These are phyloP conservation scores for Ceratonia siliqua DNA, from an alignment of 306 rosid genomes.

Conservation along the genomic window DNA sequence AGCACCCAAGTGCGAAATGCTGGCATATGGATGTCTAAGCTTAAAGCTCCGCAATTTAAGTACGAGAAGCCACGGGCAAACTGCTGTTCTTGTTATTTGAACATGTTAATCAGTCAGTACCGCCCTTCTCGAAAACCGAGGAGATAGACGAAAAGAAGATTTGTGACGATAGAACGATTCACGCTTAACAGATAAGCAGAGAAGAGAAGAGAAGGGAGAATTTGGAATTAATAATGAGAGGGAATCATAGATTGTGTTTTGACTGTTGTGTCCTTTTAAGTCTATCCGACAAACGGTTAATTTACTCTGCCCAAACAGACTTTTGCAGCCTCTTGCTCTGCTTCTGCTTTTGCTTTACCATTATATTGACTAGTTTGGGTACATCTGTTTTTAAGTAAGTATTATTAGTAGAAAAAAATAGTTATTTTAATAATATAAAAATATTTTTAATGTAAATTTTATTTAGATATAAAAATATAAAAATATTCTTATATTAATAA, in stretches of 20 bases:
- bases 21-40: constrained; percentile 32
- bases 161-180: constrained; percentile 40
- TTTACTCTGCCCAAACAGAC: constrained; percentile 5
- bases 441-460: no score
- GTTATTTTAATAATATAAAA: no score
- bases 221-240: constrained; percentile 26
- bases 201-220: constrained; percentile 44
- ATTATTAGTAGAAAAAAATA: no score
- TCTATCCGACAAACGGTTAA: constrained; percentile 25
- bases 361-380: no score
- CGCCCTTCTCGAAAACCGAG: constrained; percentile 38
- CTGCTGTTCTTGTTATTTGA: constrained; percentile 37
- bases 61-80: constrained; percentile 40
- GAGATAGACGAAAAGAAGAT: constrained; percentile 45
- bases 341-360: not conserved
- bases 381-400: no score
- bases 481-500: no score
- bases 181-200: constrained; percentile 33
- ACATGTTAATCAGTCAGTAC: constrained; percentile 36
- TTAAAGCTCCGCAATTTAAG: constrained; percentile 45
- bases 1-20: constrained; percentile 39
- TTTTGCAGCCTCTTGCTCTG: not conserved
- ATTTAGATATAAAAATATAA: no score
- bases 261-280: constrained; percentile 19
- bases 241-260: constrained; percentile 42